Base-by-base conservation (phyloP, 805 yeast genomes). In the Metschnikowia noctiluminum region DNA sequence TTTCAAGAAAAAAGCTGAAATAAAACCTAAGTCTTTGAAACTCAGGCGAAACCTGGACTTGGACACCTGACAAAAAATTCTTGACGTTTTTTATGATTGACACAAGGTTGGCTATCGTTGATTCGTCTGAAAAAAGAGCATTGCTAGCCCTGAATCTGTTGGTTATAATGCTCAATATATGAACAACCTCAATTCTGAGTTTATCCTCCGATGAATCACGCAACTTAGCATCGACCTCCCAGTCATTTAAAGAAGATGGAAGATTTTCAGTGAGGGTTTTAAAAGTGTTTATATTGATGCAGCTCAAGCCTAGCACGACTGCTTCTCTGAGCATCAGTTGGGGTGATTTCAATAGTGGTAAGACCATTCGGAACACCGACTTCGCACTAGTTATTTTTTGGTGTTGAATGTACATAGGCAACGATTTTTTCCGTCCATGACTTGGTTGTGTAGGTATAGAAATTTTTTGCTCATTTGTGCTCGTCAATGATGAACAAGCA, bases 351-450 rank as follows among this genome's bases (percentile, higher is more conserved):
- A 94, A 66, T 28, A 94, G 70, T 0, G 97, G 97, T 35, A 89
- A 71, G 0, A 89, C 91, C 85, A 94, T 83, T 48, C 85, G 79
- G 69, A 94, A 94, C 2, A 94, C 84, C 0, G 96, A 85, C 50
- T 85, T 84, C 0, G 97, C 97, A 51, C 97, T 89, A 1, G 96
- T 91, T 47, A 94, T 91, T 43, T 89, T 86, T 62, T 90, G 96
- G 57, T 88, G 96, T 58, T 89, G 96, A 34, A 89, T 88, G 58
- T 87, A 80, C 57, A 87, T 77, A 52, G 87, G 96, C 57, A 86
- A 83, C 1, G 92, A 84, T 58, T 79, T 84, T 59, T 89, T 90
- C 50, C 94, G 73, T 0, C 85, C 82, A 58, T 87, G 95, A 13
- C 50, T 49, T 41, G 78, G 77, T 10, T 71, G 72, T 9, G 68